Conservation (phyloP, 2,329 filamentous ascomycete genomes). For the Trichophyton simii region DNA sequence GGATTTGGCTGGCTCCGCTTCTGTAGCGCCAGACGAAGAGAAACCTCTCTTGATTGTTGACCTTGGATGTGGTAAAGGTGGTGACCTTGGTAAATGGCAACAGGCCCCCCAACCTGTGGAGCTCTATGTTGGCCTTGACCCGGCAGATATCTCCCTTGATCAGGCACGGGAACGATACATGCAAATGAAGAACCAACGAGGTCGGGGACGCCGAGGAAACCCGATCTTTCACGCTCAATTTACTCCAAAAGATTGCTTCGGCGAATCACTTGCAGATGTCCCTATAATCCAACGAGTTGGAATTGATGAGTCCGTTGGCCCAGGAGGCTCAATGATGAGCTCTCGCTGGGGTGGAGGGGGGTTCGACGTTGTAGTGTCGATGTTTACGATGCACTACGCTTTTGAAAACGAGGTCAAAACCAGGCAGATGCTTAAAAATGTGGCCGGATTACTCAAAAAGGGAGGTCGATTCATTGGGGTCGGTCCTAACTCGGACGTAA, state of each 20-base stretch:
- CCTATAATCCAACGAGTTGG: slow-evolving; percentile 75
- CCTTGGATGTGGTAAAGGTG: slow-evolving; percentile 92
- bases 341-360: slow-evolving; percentile 61
- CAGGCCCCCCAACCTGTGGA: slow-evolving; percentile 82
- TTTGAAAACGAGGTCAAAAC: slow-evolving; percentile 89
- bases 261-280: slow-evolving; percentile 67
- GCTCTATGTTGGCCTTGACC: slow-evolving; percentile 87
- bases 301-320: slow-evolving; percentile 61
- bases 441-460: slow-evolving; percentile 80
- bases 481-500: slow-evolving; percentile 92
- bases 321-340: slow-evolving; percentile 36
- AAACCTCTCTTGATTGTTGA: slow-evolving; percentile 71
- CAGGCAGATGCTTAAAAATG: slow-evolving; percentile 83
- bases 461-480: slow-evolving; percentile 88
- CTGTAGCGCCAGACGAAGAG: slow-evolving; percentile 18
- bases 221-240: slow-evolving; percentile 76
- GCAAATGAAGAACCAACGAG: slow-evolving; percentile 50
- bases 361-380: slow-evolving; percentile 95
- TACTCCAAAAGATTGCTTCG: slow-evolving; percentile 83
- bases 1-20: slow-evolving; percentile 33
- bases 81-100: slow-evolving; percentile 92
- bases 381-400: slow-evolving; percentile 99
- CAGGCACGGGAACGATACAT: slow-evolving; percentile 78
- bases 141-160: slow-evolving; percentile 80
- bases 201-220: slow-evolving; percentile 37